Conservation (phyloP, 2,329 filamentous ascomycete species). For the Chrysosporium queenslandicum region DNA sequence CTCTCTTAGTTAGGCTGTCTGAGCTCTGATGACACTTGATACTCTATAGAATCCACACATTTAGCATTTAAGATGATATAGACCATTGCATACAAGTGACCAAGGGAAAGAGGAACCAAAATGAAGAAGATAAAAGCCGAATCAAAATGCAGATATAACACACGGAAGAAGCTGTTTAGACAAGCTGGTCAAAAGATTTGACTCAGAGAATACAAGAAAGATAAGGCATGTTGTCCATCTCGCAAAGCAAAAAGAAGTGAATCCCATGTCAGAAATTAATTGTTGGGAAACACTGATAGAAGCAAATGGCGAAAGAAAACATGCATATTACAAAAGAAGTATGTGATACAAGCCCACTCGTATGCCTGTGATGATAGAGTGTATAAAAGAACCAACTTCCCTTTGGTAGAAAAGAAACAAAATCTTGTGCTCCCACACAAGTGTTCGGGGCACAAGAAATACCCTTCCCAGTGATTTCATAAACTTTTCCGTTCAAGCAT, state of each 20-base stretch:
- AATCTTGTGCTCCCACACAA: background rate
- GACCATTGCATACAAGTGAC: background rate
- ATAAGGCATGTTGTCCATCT: background rate
- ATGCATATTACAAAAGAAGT: slow-evolving; percentile 4
- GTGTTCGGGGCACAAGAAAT: background rate
- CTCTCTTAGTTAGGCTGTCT: no score
- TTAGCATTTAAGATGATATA: no score
- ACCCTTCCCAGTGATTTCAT: background rate
- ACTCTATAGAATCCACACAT: no score
- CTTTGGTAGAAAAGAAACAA: background rate
- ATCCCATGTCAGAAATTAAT: background rate
- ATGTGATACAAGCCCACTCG: background rate
- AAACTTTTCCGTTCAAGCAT: background rate
- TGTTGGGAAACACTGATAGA: background rate
- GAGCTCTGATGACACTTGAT: no score
- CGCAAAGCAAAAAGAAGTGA: background rate
- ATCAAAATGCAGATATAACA: background rate
- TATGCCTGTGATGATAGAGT: background rate
- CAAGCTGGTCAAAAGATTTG: background rate
- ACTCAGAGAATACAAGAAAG: background rate
- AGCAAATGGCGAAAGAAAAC: background rate
- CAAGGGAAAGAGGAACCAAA: background rate
- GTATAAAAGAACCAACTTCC: background rate
- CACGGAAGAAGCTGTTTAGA: background rate
- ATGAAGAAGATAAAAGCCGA: background rate